Evolutionary conservation across 176 grass and related monocot genomes (phyloP), one percentile per base, ranked within the genome.

Genomic region (Pontederia paniculata): DNA sequence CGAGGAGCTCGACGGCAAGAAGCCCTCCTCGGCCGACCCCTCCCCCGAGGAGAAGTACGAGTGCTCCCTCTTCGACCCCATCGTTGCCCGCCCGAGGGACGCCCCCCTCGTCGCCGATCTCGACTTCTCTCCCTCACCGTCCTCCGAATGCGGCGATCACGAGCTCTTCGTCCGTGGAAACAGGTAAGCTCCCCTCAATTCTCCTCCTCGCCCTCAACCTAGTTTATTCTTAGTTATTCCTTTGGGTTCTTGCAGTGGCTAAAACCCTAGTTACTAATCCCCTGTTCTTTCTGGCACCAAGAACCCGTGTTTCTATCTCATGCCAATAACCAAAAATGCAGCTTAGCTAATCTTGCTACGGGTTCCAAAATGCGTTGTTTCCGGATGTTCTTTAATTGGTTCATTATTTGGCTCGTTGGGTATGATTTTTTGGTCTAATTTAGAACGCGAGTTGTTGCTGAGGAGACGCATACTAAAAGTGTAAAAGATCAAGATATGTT

Each of bases 131-230:
- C 43, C 80, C 4, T 70, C 70, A 10, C 62, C 52, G 19, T 71
- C 81, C 10, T 54, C 46, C 37, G 80, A 83, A 21, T 69, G 80
- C 45, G 83, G 82, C 68, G 91, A 97, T 70, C 91, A 97, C 74
- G 91, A 97, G 72, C 80, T 97, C 74, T 97, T 97, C 66, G 80
- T 90, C 55, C 86, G 91, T 59, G 91, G 79, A 44, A 97, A 87
- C 55, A 57, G 78, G 91, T 97, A 63, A 48, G 28, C 23, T 48
- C 11, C 14, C 7, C 5, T 5, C 12, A 13, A 8, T 1, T 31
- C 50, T 22, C 11, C 43, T 63, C 43, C 43, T 43, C 31, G 12
- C 59, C 9, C 41, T 20, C 45, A 14, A 50, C 1, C 28, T 37
- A 37, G 28, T 37, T 37, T 37, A 37, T 5, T 37, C 5, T 37